Base-by-base conservation (phyloP, 345 rosid species). In the Reutealis trisperma region DNA sequence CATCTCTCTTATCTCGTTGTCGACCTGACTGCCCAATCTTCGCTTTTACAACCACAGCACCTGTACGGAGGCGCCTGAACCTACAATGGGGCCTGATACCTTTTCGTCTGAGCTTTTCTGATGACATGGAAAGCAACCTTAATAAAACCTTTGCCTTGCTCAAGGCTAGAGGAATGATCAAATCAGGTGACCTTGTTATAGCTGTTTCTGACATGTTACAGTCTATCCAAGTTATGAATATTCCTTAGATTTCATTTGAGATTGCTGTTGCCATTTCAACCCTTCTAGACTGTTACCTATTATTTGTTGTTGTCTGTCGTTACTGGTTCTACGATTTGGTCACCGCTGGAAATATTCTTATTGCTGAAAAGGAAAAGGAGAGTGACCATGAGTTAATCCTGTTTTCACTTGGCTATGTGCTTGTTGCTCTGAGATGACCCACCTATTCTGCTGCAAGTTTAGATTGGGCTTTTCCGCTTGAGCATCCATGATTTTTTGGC, bases 71-170 rank as follows among this genome's bases (percentile, higher is more conserved):
- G 84, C 89, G 94, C 60, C 85, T 96, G 84, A 96, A 96, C 84
- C 85, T 96, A 41, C 97, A 92, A 82, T 96, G 99, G 99, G 99
- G 98, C 54, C 90, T 96, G 52, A 96, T 96, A 79, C 99, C 99
- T 6, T 96, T 96, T 90, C 96, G 99, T 59, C 76, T 96, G 77
- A 90, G 95, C 84, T 93, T 96, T 87, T 77, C 95, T 0, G 97
- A 93, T 49, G 98, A 96, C 78, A 96, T 93, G 99, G 99, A 96
- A 69, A 88, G 82, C 90, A 89, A 93, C 89, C 87, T 96, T 32
- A 92, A 93, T 83, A 93, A 88, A 80, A 96, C 98, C 42, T 96
- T 93, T 86, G 88, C 98, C 11, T 80, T 96, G 76, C 95, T 96
- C 78, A 96, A 96, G 87, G 88, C 99, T 65, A 86, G 99, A 80